Evolutionary conservation across 2,329 filamentous ascomycete species (phyloP).

Genomic region (Fragosphaeria purpurea): DNA sequence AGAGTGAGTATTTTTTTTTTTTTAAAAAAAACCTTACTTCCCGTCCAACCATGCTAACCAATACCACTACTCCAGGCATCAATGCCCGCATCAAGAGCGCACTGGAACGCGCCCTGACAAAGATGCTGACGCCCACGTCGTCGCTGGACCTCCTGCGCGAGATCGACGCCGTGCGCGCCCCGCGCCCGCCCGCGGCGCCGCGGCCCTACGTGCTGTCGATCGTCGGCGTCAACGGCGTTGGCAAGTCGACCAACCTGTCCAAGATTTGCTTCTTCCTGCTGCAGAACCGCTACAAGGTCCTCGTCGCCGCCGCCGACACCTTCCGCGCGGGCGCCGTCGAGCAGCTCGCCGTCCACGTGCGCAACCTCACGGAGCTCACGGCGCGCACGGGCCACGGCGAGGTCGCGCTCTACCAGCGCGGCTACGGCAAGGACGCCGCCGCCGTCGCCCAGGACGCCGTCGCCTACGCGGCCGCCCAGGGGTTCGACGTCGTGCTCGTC

Average conservation of each 20-base stretch:
- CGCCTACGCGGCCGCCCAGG: conserved; percentile 60
- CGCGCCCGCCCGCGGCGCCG: conserved; percentile 50
- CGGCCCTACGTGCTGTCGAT: conserved; percentile 97
- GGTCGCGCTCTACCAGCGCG: conserved; percentile 91
- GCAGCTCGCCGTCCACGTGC: conserved; percentile 89
- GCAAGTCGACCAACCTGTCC: conserved; percentile 93
- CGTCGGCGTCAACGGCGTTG: conserved; percentile 95
- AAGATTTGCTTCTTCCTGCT: conserved; percentile 98
- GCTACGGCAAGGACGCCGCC: conserved; percentile 95
- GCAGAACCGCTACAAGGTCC: conserved; percentile 91
- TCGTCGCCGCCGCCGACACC: conserved; percentile 91
- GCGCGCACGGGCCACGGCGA: conserved; percentile 68
- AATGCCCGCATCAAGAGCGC: conserved; percentile 73
- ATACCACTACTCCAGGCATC: conserved; percentile 38
- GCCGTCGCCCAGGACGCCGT: conserved; percentile 93
- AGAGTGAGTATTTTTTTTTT: conserved; percentile 39
- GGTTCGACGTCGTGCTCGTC: conserved; percentile 89
- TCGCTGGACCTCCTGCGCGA: conserved; percentile 91
- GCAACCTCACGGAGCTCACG: conserved; percentile 83
- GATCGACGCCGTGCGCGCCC: conserved; percentile 68
- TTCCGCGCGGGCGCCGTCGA: conserved; percentile 96
- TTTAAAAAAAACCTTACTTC: conserved; percentile 11
- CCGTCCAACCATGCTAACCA: neutral
- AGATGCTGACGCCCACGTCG: conserved; percentile 91
- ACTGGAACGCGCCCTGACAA: conserved; percentile 85